Evolutionary conservation across 371 early-diverging fungal genomes (phyloP).

Genomic region (Apophysomyces elegans): DNA sequence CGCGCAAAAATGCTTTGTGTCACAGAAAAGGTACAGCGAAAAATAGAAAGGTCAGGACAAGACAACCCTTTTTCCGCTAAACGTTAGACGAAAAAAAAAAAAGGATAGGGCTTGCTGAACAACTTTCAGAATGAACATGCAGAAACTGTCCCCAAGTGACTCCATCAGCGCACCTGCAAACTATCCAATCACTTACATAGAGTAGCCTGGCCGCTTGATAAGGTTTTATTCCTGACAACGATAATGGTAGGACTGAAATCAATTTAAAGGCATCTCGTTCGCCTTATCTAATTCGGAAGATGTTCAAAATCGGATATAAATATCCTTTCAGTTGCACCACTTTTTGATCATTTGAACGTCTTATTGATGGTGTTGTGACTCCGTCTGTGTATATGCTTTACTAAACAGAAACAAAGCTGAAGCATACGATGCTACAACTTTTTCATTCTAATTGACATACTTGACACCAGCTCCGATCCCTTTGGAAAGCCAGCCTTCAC

Average conservation of each 20-base stretch:
- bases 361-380: background rate
- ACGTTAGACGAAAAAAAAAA: background rate
- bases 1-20: conserved; percentile 8
- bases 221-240: too few relatives aligned
- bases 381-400: background rate
- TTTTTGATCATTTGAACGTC: background rate
- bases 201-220: too few relatives aligned
- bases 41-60: background rate
- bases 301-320: background rate
- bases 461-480: background rate
- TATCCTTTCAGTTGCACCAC: background rate
- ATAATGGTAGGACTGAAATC: too few relatives aligned
- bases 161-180: background rate
- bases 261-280: too few relatives aligned
- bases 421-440: background rate
- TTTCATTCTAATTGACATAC: background rate
- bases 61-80: background rate
- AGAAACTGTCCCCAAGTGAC: background rate
- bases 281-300: background rate
- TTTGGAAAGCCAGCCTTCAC: conserved; percentile 4
- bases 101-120: background rate
- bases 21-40: background rate
- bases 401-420: background rate
- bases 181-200: background rate
- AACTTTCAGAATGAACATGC: conserved; percentile 1